Evolutionary conservation across 169 alveolate species (phyloP).

Genomic region (Cryptosporidium parvum): DNA sequence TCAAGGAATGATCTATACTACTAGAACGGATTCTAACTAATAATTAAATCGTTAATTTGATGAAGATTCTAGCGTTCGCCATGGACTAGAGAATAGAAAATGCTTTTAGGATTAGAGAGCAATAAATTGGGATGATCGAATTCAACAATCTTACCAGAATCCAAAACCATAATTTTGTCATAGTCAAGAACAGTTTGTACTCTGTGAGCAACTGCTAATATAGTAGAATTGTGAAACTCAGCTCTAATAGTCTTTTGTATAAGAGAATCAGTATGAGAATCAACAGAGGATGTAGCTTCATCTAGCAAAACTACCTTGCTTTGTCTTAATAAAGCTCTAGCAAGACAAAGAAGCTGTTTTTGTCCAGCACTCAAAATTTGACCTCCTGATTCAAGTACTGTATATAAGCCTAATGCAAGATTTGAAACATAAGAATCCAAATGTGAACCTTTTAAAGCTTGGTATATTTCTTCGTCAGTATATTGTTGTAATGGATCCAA

Average conservation of each 20-base stretch:
- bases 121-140: slow-evolving; percentile 83
- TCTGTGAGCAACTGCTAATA: slow-evolving; percentile 88
- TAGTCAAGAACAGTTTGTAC: slow-evolving; percentile 85
- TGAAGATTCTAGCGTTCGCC: neutral
- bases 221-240: slow-evolving; percentile 79
- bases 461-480: slow-evolving; percentile 75
- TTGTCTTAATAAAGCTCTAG: slow-evolving; percentile 85
- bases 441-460: slow-evolving; percentile 76
- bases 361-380: slow-evolving; percentile 86
- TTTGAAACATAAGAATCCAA: slow-evolving; percentile 36
- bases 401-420: slow-evolving; percentile 77
- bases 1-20: neutral
- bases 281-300: slow-evolving; percentile 89
- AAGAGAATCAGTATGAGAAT: slow-evolving; percentile 82
- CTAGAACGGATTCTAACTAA: neutral
- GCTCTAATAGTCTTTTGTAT: slow-evolving; percentile 81
- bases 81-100: slow-evolving; percentile 58
- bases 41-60: neutral
- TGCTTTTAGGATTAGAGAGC: slow-evolving; percentile 44
- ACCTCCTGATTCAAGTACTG: slow-evolving; percentile 82
- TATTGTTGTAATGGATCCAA: slow-evolving; percentile 83
- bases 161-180: slow-evolving; percentile 85
- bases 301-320: slow-evolving; percentile 85
- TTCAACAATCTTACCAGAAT: slow-evolving; percentile 85
- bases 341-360: slow-evolving; percentile 89